Conservation (phyloP, 805 yeast genomes). For the Grigorovia yakushimaensis region DNA sequence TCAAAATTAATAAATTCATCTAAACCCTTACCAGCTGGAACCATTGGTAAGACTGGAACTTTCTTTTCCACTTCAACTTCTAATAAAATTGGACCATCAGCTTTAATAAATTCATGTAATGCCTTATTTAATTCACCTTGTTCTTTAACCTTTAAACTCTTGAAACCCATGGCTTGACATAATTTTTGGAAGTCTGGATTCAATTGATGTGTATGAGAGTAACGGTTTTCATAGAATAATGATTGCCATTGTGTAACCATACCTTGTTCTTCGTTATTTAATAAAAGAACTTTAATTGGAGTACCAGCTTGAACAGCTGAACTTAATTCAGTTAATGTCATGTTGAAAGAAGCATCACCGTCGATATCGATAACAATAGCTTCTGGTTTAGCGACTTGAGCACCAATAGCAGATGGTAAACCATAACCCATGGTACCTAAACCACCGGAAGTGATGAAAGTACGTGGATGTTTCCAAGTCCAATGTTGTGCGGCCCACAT, state of each 20-base stretch:
- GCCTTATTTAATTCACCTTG: constrained; percentile 56
- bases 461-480: constrained; percentile 87
- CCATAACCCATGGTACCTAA: constrained; percentile 99
- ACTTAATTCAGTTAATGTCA: constrained; percentile 89
- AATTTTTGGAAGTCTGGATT: constrained; percentile 91
- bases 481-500: constrained; percentile 99
- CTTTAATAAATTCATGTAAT: constrained; percentile 59
- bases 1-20: constrained; percentile 89
- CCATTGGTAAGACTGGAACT: constrained; percentile 97
- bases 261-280: constrained; percentile 98
- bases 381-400: constrained; percentile 92
- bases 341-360: constrained; percentile 97
- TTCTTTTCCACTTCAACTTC: constrained; percentile 85
- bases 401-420: constrained; percentile 96
- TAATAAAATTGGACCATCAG: constrained; percentile 76
- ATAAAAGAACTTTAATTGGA: constrained; percentile 79
- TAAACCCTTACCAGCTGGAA: constrained; percentile 90
- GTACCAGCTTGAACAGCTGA: constrained; percentile 91
- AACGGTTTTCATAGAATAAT: constrained; percentile 90
- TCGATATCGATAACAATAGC: constrained; percentile 93
- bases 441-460: constrained; percentile 95
- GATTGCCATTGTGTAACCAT: constrained; percentile 99
- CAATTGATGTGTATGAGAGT: constrained; percentile 90
- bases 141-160: constrained; percentile 62
- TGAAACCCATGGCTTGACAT: constrained; percentile 89